Evolutionary conservation across 2,329 filamentous ascomycete species (phyloP).

Genomic region (Xylariaceae sp.): DNA sequence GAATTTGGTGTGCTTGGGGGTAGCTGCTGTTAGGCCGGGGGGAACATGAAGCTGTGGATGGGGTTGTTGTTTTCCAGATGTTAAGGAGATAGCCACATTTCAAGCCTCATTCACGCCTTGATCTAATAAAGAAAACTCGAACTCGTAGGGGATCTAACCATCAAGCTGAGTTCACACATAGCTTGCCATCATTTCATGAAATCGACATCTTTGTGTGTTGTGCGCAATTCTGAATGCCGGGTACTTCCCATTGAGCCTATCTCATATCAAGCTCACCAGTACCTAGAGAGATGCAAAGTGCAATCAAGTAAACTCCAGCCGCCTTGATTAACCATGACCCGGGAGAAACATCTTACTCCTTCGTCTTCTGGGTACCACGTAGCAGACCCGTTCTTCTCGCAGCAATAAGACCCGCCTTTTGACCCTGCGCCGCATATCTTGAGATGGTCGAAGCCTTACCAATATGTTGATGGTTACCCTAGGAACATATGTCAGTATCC

Average conservation of each 20-base stretch:
- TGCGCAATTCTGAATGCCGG: conserved; percentile 37
- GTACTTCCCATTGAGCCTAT: conserved; percentile 45
- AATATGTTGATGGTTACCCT: conserved; percentile 99
- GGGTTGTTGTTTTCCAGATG: no score
- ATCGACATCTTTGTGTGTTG: conserved; percentile 11
- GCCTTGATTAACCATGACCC: conserved; percentile 53
- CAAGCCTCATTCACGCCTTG: not conserved
- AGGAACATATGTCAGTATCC: conserved; percentile 49
- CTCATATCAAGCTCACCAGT: conserved; percentile 41
- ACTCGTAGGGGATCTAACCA: not conserved
- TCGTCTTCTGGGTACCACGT: conserved; percentile 99
- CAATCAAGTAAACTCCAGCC: conserved; percentile 64
- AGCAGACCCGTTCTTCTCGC: conserved; percentile 99
- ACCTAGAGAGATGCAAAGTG: conserved; percentile 63
- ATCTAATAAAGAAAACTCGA: not conserved
- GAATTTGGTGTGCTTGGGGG: no score
- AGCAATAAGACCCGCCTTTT: conserved; percentile 99
- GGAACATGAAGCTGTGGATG: no score
- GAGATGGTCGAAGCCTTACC: conserved; percentile 99
- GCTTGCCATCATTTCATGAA: conserved; percentile 15
- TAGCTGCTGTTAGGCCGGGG: no score
- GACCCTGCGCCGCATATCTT: conserved; percentile 94
- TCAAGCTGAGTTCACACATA: conserved; percentile 1
- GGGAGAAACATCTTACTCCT: conserved; percentile 71
- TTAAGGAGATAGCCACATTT: not conserved